Evolutionary conservation across 768 basidiomycete species (phyloP), one percentile per base, ranked within the genome.

Genomic region (Sarcodon aspratus): DNA sequence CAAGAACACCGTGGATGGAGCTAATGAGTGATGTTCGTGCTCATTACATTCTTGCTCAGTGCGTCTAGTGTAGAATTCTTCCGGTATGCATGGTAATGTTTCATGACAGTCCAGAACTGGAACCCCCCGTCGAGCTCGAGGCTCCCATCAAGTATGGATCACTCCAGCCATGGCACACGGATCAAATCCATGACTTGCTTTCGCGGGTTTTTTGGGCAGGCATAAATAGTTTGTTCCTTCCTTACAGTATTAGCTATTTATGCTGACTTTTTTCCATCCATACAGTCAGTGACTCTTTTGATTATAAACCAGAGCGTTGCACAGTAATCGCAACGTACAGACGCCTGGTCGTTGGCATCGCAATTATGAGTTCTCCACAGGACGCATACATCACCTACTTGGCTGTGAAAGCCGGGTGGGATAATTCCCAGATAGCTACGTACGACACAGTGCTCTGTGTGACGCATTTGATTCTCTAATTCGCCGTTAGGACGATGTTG

Each of bases 321-420:
- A 90, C 87, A 0, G 72, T 91, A n/a, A 67, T 91, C 27, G 86
- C 84, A 3, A 71, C 69, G 50, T 88, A 88, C 63, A 82, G 79
- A 50, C 62, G 63, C 37, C 68, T 88, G 9, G 84, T 91, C 6
- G 72, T 90, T 7, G 88, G 88, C 12, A 75, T 77, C 13, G 85
- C 82, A 10, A 75, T 90, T 51, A 65, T 89, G 50, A 86, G 80
- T 61, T 87, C 84, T 18, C 88, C 88, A 0, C 74, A 75, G 45
- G 84, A 88, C 60, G 81, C 84, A 3, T 91, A 91, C 56, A 86
- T 91, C 47, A 88, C 85, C 15, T 91, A 88, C 53, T 70, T 91
- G 12, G 82, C 73, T 36, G 88, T 91, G 45, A 80, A 74, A 55
- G 70, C 80, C 13, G 86, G 88, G 9, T 91, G 87, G 87, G 83